Conservation (phyloP, 805 yeast genomes). For the Yarrowia osloensis region DNA sequence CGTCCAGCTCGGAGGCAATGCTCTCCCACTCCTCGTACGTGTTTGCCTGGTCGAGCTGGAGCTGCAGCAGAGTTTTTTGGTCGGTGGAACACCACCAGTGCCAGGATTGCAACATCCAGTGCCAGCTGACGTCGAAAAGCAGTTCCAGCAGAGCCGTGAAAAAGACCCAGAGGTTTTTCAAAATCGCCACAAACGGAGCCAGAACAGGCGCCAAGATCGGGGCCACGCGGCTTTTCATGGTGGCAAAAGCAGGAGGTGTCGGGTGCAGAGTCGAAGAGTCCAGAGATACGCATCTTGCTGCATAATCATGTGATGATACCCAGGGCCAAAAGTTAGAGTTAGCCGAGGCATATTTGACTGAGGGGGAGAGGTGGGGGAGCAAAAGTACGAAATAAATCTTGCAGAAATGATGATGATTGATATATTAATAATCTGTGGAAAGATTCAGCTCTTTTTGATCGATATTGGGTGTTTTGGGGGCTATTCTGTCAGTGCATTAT, state of each 20-base stretch:
- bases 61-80: conserved; percentile 35
- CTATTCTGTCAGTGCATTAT: too few species aligned
- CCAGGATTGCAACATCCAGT: conserved; percentile 32
- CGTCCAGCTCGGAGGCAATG: conserved; percentile 49
- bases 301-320: conserved; percentile 26
- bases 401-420: too few species aligned
- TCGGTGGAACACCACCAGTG: conserved; percentile 35
- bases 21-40: conserved; percentile 71
- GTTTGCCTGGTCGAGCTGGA: conserved; percentile 46
- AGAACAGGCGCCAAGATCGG: background rate
- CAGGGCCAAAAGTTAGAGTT: background rate
- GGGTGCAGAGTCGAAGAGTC: background rate
- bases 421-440: too few species aligned
- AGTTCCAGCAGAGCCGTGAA: conserved; percentile 30
- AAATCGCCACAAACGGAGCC: conserved; percentile 12
- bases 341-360: background rate
- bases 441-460: too few species aligned
- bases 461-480: too few species aligned
- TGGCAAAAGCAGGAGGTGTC: background rate
- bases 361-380: too few species aligned
- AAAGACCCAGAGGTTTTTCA: conserved; percentile 27
- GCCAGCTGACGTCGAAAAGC: conserved; percentile 30
- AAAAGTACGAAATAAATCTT: too few species aligned
- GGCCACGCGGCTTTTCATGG: conserved; percentile 8
- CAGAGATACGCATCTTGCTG: background rate